Evolutionary conservation across 805 yeast species (phyloP).

Genomic region (Hanseniaspora clermontiae): DNA sequence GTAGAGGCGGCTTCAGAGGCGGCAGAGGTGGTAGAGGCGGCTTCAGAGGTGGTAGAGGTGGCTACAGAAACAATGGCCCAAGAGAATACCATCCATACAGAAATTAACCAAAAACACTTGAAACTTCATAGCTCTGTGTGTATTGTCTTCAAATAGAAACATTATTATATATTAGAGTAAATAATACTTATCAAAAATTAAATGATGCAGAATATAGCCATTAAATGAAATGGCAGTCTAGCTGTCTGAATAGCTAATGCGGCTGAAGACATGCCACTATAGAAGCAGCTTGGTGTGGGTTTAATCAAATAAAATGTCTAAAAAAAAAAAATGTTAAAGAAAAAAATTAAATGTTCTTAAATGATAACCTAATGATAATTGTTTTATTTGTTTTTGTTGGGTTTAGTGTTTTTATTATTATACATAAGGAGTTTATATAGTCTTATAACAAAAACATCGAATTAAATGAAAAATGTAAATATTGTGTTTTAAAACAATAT

Average conservation of each 20-base stretch:
- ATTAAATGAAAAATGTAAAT: neutral
- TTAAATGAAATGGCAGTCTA: too few relatives aligned
- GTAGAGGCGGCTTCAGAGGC: constrained; percentile 12
- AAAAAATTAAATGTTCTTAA: neutral
- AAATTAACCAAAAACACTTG: constrained; percentile 16
- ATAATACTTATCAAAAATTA: neutral
- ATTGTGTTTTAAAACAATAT: neutral
- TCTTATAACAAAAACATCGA: neutral
- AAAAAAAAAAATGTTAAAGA: neutral
- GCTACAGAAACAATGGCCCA: constrained; percentile 12
- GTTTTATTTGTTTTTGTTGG: neutral
- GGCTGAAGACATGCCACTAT: neutral
- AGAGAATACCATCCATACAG: constrained; percentile 28
- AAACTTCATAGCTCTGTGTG: too few relatives aligned
- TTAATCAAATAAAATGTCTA: neutral
- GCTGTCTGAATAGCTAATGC: neutral
- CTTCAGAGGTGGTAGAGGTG: constrained; percentile 5
- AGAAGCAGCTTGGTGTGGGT: too few relatives aligned
- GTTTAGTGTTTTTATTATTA: neutral
- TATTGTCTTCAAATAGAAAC: neutral
- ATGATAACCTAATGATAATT: neutral
- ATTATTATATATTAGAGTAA: neutral
- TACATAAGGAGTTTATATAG: neutral
- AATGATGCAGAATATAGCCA: too few relatives aligned
- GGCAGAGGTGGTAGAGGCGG: constrained; percentile 3